Conservation (phyloP, 2,329 filamentous ascomycete genomes). For the Xylariaceae sp. region DNA sequence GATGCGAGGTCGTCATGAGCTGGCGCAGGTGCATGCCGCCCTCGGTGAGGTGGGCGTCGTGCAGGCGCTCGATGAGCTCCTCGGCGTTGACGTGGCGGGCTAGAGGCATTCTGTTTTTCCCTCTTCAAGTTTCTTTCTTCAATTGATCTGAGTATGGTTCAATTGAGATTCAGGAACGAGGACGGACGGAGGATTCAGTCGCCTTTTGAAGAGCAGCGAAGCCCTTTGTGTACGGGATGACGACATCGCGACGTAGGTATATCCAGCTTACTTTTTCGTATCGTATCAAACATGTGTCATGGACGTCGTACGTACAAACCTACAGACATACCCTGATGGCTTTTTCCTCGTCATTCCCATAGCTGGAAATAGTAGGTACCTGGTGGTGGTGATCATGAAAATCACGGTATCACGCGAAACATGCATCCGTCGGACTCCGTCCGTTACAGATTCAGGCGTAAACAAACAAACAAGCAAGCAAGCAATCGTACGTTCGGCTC, state of each 20-base stretch:
- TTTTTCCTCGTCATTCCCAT: too few species aligned
- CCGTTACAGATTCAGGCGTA: too few species aligned
- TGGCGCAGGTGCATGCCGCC: conserved; percentile 35
- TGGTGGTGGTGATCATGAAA: too few species aligned
- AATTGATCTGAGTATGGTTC: not conserved
- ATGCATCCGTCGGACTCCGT: too few species aligned
- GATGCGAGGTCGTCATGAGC: conserved; percentile 42
- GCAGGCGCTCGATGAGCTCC: conserved; percentile 49
- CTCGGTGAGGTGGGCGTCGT: conserved; percentile 38
- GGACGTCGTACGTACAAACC: too few species aligned
- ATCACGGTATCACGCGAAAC: too few species aligned
- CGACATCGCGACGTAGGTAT: conserved; percentile 8
- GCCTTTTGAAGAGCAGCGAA: not conserved
- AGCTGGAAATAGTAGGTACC: too few species aligned
- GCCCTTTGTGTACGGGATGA: conserved; percentile 7
- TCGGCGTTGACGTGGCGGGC: conserved; percentile 39
- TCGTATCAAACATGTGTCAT: too few species aligned
- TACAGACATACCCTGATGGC: too few species aligned
- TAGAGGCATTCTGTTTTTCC: conserved; percentile 10
- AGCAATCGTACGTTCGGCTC: not conserved
- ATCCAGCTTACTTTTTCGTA: too few species aligned
- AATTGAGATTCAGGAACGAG: not conserved
- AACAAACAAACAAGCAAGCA: not conserved
- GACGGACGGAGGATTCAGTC: not conserved
- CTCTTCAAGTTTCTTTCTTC: not conserved